Base-by-base conservation (phyloP, 495 filamentous ascomycete genomes). In the Amorphotheca resinae region DNA sequence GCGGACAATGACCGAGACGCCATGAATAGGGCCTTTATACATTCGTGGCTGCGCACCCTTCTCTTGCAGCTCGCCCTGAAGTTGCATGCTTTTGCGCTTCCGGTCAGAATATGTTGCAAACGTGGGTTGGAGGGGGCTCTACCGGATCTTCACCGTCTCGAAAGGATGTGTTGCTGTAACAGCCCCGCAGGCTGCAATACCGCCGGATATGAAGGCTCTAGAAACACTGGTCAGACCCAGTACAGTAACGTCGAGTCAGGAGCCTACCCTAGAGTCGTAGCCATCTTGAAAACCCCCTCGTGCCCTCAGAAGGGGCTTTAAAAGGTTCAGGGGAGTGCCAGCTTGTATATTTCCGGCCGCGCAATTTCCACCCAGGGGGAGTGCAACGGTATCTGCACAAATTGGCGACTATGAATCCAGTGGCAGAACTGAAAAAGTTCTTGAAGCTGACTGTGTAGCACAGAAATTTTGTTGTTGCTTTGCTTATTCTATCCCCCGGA, bases 81-180 rank as follows among this genome's bases (percentile, higher is more conserved):
- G 66, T 72, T 99, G 91, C 68, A 98, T 73, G 51, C 85, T 88
- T 51, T 28, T 42, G 33, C 17, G 23, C 46, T 2, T 17, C 12
- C 3, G 33, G 42, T 56, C 30, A 55, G 45, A 22, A n/a, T 8
- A 2, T 20, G 16, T 36, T 12, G 22, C 30, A 38, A 26, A 6
- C 16, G 20, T 14, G 33, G 14, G 40, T 28, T 46, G 16, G 42
- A 23, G 21, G 28, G 16, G 25, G 15, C 37, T 65, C 41, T 57
- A 89, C 83, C 89, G 84, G 59, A 96, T 99, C 76, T 99, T 99
- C 45, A 96, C 87, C 5, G 91, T 96, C 65, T 99, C 91, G 67
- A 96, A 95, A 46, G 87, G 85, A 62, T 99, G 91, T 30, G 91
- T 99, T 35, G 93, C 89, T 3, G 91, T 96, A 39, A 99, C 93